phyloP scores from a whole-genome alignment of 768 basidiomycete species.

The Hericium alpestre region DNA sequence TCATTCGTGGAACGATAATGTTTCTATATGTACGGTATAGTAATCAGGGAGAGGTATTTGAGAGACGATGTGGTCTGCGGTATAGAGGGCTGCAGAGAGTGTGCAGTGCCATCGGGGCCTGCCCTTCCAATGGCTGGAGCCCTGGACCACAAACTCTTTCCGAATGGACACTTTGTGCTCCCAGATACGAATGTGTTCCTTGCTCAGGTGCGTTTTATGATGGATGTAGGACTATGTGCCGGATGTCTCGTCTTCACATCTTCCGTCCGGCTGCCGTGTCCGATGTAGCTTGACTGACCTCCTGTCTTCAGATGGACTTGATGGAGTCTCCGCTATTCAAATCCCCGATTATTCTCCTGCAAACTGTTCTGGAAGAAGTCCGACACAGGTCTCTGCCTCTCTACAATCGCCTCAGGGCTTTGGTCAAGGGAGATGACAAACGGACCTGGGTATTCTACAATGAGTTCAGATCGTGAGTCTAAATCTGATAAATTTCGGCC shows the following conservation, averaged over 20 bases:
- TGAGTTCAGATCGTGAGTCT: conserved; percentile 67
- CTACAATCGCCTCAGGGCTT: conserved; percentile 81
- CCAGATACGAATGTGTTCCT: conserved; percentile 95
- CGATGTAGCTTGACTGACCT: background rate
- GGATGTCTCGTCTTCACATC: background rate
- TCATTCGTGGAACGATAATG: background rate
- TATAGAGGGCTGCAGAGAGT: conserved; percentile 56
- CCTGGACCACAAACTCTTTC: conserved; percentile 41
- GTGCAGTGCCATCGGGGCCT: conserved; percentile 31
- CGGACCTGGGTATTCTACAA: conserved; percentile 80
- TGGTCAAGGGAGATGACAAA: conserved; percentile 80
- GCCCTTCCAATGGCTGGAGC: conserved; percentile 54
- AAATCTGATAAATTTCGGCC: background rate
- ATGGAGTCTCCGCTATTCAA: conserved; percentile 68
- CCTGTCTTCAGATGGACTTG: conserved; percentile 71
- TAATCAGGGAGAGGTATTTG: conserved; percentile 88
- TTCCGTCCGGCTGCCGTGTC: too few relatives aligned
- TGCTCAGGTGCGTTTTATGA: conserved; percentile 50
- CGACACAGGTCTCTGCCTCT: conserved; percentile 87
- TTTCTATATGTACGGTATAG: conserved; percentile 19
- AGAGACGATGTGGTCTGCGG: conserved; percentile 88
- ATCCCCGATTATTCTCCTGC: conserved; percentile 79
- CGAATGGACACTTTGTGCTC: conserved; percentile 69
- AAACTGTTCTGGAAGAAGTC: conserved; percentile 95
- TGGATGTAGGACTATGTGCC: background rate